Evolutionary conservation across 306 rosid species (phyloP).

Genomic region (Oemleria cerasiformis): DNA sequence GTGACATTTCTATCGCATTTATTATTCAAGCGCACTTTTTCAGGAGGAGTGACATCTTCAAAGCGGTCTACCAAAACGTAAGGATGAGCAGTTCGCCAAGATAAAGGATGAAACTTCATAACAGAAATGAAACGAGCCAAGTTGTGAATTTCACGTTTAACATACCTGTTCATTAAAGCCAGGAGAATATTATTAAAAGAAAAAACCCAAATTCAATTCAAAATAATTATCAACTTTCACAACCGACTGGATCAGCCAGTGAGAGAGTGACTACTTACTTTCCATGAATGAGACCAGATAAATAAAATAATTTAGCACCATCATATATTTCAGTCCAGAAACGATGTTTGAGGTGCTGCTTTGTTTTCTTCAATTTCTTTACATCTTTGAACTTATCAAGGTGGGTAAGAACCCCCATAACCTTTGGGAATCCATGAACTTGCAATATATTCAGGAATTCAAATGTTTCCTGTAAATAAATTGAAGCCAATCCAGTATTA

Average conservation of each 20-base stretch:
- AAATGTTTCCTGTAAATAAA: constrained; percentile 77
- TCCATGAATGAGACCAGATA: constrained; percentile 86
- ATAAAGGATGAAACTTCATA: constrained; percentile 87
- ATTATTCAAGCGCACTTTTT: constrained; percentile 54
- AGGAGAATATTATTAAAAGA: neutral
- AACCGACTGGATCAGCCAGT: neutral
- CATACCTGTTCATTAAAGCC: constrained; percentile 50
- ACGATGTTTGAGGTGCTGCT: constrained; percentile 85
- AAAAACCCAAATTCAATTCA: neutral
- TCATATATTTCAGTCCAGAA: constrained; percentile 92
- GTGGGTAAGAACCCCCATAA: constrained; percentile 98
- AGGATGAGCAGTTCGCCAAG: constrained; percentile 90
- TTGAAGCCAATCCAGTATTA: neutral
- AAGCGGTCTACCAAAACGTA: constrained; percentile 86
- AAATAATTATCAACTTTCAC: neutral
- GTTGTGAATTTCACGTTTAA: constrained; percentile 86
- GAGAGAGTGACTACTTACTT: constrained; percentile 55
- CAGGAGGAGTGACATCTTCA: constrained; percentile 94
- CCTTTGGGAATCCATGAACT: constrained; percentile 89
- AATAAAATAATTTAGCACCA: constrained; percentile 90
- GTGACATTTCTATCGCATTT: constrained; percentile 86
- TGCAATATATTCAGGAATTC: constrained; percentile 92
- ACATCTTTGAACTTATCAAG: constrained; percentile 83
- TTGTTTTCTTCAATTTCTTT: constrained; percentile 77
- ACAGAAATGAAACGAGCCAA: constrained; percentile 93